A percentile compares a stretch with the other conserved stretches of the same genome.
These are phyloP conservation scores for Angomonas desouzai DNA, from an alignment of 208 protist genomes.

Conservation along the genomic window DNA sequence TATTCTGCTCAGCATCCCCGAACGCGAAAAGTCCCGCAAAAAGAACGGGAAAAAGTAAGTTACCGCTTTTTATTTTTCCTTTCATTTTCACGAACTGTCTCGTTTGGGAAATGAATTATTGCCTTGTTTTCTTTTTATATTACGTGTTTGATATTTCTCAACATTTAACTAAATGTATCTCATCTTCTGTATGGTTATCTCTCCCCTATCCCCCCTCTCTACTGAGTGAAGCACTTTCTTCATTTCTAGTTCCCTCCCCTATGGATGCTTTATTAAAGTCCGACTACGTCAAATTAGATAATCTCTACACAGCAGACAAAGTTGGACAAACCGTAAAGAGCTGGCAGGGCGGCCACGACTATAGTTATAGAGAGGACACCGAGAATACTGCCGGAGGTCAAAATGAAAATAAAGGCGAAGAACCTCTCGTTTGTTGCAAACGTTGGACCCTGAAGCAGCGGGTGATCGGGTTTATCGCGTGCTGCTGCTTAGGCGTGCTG, in stretches of 20 bases:
- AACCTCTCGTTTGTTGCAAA: slow-evolving; percentile 35
- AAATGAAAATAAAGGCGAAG: not conserved
- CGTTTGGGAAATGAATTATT: too few relatives aligned
- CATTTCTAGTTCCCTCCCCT: not conserved
- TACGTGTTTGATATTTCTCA: too few relatives aligned
- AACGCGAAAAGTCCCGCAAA: slow-evolving; percentile 32
- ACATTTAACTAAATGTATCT: too few relatives aligned
- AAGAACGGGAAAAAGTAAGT: slow-evolving; percentile 2
- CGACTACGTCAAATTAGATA: slow-evolving; percentile 25
- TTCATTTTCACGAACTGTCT: too few relatives aligned
- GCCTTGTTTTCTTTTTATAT: too few relatives aligned
- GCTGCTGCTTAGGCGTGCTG: slow-evolving; percentile 35
- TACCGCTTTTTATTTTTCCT: not conserved
- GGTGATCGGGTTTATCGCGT: slow-evolving; percentile 46
- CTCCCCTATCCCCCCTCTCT: not conserved
- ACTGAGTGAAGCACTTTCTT: not conserved
- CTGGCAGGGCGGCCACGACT: slow-evolving; percentile 7
- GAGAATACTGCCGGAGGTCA: slow-evolving; percentile 11
- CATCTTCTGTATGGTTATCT: not conserved
- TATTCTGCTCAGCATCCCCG: slow-evolving; percentile 64
- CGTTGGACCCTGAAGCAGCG: slow-evolving; percentile 37
- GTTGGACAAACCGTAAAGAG: slow-evolving; percentile 21
- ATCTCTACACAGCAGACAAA: slow-evolving; percentile 14
- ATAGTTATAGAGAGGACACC: slow-evolving; percentile 14
- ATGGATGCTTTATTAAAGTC: slow-evolving; percentile 11